Percentiles rank a stretch among this genome's conserved stretches.
These are phyloP conservation scores for Nectriaceae sp. DNA, from an alignment of 2,329 filamentous ascomycete genomes.

Conservation along the genomic window DNA sequence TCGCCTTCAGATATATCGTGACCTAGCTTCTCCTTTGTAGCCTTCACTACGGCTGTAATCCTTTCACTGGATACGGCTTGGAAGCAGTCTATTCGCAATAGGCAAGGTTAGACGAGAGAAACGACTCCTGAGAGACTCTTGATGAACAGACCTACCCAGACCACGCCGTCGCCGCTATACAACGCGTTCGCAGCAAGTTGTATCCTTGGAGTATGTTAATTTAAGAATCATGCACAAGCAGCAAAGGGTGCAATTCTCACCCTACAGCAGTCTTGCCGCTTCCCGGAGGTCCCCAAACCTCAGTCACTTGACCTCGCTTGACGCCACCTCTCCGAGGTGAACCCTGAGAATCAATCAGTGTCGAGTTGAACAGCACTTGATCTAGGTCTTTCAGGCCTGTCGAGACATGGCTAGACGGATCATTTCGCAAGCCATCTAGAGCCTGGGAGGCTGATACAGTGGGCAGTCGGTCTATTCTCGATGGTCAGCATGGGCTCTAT, in stretches of 20 bases:
- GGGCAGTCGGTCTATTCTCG: slow-evolving; percentile 66
- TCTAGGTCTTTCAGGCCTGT: slow-evolving; percentile 60
- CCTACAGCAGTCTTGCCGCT: slow-evolving; percentile 82
- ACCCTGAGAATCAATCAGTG: slow-evolving; percentile 13
- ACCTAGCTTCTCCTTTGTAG: slow-evolving; percentile 12
- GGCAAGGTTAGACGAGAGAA: slow-evolving; percentile 8
- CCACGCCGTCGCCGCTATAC: slow-evolving; percentile 59
- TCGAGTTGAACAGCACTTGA: slow-evolving; percentile 36
- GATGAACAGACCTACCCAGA: slow-evolving; percentile 76
- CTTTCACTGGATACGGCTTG: slow-evolving; percentile 38
- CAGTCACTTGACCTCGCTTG: slow-evolving; percentile 75
- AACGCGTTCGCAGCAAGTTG: slow-evolving; percentile 69
- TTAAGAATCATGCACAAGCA: not conserved
- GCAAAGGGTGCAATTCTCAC: slow-evolving; percentile 48
- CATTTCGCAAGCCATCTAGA: slow-evolving; percentile 59
- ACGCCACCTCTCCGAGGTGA: slow-evolving; percentile 55
- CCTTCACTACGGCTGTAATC: slow-evolving; percentile 27
- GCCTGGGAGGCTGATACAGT: slow-evolving; percentile 77
- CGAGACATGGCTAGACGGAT: slow-evolving; percentile 52
- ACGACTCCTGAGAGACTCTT: slow-evolving; percentile 1
- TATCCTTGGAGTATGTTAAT: slow-evolving; percentile 54
- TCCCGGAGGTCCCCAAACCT: slow-evolving; percentile 86
- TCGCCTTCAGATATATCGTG: slow-evolving; percentile 7
- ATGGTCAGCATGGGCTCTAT: slow-evolving; percentile 14
- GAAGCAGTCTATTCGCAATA: slow-evolving; percentile 46